Evolutionary conservation across 129 eudicot species (phyloP).

Genomic region (Helichrysum umbraculigerum): DNA sequence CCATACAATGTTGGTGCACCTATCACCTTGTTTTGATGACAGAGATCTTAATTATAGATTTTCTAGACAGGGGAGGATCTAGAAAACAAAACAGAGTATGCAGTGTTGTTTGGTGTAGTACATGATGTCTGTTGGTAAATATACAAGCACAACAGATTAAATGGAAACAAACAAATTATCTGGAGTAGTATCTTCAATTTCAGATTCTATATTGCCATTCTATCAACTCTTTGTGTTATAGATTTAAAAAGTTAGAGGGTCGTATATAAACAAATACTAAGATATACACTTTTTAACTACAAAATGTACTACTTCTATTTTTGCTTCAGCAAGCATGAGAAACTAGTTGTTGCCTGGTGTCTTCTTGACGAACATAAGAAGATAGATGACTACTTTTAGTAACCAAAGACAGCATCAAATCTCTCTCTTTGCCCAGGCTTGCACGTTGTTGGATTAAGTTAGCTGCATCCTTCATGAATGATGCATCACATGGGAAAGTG

Average conservation of each 20-base stretch:
- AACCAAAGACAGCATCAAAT: slow-evolving; percentile 20
- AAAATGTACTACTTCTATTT: neutral
- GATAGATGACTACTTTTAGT: slow-evolving; percentile 7
- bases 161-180: neutral
- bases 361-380: slow-evolving; percentile 10
- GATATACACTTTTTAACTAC: slow-evolving; percentile 1
- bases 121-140: neutral
- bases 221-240: neutral
- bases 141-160: neutral
- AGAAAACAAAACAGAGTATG: neutral
- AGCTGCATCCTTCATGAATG: slow-evolving; percentile 30
- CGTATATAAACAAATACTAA: neutral
- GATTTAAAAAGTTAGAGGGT: neutral
- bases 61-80: neutral
- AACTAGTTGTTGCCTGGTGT: slow-evolving; percentile 23
- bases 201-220: too few relatives aligned
- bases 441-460: slow-evolving; percentile 17
- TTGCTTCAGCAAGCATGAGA: slow-evolving; percentile 16
- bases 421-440: slow-evolving; percentile 23
- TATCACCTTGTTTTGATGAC: slow-evolving; percentile 10
- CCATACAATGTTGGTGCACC: slow-evolving; percentile 16
- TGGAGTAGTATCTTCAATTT: too few relatives aligned
- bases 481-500: slow-evolving; percentile 42
- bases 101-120: neutral
- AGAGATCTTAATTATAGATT: too few relatives aligned